Percentiles rank a stretch among this genome's conserved stretches.
Evolutionary conservation across 225 moss, liverwort and hornwort species (phyloP).

Genomic region (Straminergon stramineum): DNA sequence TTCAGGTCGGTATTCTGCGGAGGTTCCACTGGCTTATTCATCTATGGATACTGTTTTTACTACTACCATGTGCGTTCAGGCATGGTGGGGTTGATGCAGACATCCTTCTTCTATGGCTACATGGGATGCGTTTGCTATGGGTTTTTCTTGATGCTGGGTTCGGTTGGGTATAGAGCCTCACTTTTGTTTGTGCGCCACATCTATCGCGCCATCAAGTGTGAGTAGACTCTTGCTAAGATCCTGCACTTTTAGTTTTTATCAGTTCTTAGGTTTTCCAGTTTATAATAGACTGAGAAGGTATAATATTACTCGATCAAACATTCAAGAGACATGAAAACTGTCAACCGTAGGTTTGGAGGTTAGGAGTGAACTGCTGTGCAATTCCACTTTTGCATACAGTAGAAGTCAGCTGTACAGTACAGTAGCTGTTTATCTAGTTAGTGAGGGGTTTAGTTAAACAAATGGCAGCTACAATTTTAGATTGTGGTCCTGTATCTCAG

Average conservation of each 20-base stretch:
- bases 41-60: slow-evolving; percentile 86
- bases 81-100: slow-evolving; percentile 85
- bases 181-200: slow-evolving; percentile 91
- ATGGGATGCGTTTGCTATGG: slow-evolving; percentile 94
- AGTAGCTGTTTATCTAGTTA: slow-evolving; percentile 20
- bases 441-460: not conserved
- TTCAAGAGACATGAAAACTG: not conserved
- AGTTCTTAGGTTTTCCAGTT: not conserved
- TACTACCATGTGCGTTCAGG: slow-evolving; percentile 72
- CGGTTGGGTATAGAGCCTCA: slow-evolving; percentile 84
- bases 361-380: slow-evolving; percentile 12
- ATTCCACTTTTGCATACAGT: slow-evolving; percentile 10
- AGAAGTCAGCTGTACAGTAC: slow-evolving; percentile 15
- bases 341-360: not conserved
- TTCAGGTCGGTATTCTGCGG: slow-evolving; percentile 92
- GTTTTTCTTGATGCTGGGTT: slow-evolving; percentile 93
- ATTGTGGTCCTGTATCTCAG: not conserved
- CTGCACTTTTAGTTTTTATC: not conserved
- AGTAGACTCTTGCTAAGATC: slow-evolving; percentile 22
- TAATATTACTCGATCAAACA: not conserved
- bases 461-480: not conserved
- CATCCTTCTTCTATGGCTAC: slow-evolving; percentile 91
- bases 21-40: slow-evolving; percentile 81
- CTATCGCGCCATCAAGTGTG: slow-evolving; percentile 95
- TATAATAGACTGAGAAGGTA: not conserved